phyloP scores from a whole-genome alignment of 2,329 filamentous ascomycete genomes.

The Stagonosporopsis cucurbitacearum region DNA sequence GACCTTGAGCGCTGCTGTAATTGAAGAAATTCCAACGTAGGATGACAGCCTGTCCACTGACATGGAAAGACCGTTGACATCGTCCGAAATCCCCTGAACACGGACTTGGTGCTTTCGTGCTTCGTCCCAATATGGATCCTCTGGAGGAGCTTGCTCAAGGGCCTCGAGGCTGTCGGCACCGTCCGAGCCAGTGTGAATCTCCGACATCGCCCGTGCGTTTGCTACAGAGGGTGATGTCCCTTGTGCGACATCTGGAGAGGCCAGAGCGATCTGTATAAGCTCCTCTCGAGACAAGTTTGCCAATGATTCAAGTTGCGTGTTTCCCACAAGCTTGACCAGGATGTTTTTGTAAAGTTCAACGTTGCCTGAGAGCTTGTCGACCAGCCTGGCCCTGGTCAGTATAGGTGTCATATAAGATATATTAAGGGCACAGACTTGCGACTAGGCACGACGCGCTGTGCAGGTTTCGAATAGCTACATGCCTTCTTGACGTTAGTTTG shows the following conservation, averaged over 20 bases:
- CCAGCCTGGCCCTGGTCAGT: constrained; percentile 63
- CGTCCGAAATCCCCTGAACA: constrained; percentile 66
- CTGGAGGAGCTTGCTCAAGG: constrained; percentile 73
- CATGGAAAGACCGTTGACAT: constrained; percentile 72
- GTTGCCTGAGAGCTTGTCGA: constrained; percentile 60
- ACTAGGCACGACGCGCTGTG: constrained; percentile 77
- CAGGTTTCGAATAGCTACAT: constrained; percentile 82
- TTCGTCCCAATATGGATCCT: constrained; percentile 72
- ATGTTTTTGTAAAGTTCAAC: constrained; percentile 56
- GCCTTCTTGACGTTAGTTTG: constrained; percentile 41
- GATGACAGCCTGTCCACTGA: constrained; percentile 67
- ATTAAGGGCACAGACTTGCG: constrained; percentile 65
- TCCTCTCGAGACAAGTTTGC: constrained; percentile 52
- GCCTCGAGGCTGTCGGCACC: constrained; percentile 61
- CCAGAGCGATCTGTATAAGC: constrained; percentile 54
- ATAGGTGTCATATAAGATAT: constrained; percentile 52
- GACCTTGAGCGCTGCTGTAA: constrained; percentile 75
- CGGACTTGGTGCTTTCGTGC: constrained; percentile 53
- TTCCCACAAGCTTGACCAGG: constrained; percentile 52
- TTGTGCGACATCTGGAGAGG: constrained; percentile 46
- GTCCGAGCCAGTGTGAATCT: constrained; percentile 52
- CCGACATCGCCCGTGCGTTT: constrained; percentile 43
- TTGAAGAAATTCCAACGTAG: constrained; percentile 76
- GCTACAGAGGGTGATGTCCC: constrained; percentile 43
- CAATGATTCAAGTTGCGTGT: constrained; percentile 51